phyloP scores from a whole-genome alignment of 805 yeast species.

The Lachancea dasiensis region DNA sequence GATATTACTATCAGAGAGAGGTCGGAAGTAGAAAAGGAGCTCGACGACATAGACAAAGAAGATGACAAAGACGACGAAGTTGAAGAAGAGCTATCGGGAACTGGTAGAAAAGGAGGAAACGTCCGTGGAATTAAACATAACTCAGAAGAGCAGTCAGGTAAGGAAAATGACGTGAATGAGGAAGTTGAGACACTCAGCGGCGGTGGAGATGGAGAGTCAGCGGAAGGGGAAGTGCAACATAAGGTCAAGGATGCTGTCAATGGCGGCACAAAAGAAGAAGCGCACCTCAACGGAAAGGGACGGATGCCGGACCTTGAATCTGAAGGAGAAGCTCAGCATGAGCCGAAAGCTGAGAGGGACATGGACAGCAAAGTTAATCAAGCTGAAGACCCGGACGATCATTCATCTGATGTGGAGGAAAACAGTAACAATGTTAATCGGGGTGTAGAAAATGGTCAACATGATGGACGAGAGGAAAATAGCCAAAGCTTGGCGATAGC shows the following conservation, averaged over 20 bases:
- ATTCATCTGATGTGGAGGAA: no score
- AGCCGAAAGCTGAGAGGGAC: no score
- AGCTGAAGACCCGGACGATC: no score
- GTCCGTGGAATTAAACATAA: conserved; percentile 31
- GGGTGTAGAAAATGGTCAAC: no score
- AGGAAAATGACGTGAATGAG: conserved; percentile 37
- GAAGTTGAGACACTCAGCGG: neutral
- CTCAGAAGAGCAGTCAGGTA: conserved; percentile 28
- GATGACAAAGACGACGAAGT: conserved; percentile 29
- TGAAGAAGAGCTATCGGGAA: conserved; percentile 32
- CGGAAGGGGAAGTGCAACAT: conserved; percentile 25
- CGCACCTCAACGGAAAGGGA: conserved; percentile 21
- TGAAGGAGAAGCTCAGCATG: no score
- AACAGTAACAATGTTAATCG: no score
- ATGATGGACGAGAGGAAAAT: no score
- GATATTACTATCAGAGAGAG: conserved; percentile 74
- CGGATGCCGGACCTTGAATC: no score
- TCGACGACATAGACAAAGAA: conserved; percentile 40
- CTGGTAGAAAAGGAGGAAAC: conserved; percentile 33
- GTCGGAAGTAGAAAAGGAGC: conserved; percentile 64
- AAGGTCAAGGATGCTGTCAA: conserved; percentile 5
- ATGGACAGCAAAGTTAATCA: no score
- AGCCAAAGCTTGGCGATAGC: no score
- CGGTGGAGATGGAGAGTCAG: conserved; percentile 5
- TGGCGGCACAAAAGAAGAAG: conserved; percentile 18